Evolutionary conservation across 495 filamentous ascomycete genomes (phyloP).

Genomic region (Pyrenopolyporus hunteri): DNA sequence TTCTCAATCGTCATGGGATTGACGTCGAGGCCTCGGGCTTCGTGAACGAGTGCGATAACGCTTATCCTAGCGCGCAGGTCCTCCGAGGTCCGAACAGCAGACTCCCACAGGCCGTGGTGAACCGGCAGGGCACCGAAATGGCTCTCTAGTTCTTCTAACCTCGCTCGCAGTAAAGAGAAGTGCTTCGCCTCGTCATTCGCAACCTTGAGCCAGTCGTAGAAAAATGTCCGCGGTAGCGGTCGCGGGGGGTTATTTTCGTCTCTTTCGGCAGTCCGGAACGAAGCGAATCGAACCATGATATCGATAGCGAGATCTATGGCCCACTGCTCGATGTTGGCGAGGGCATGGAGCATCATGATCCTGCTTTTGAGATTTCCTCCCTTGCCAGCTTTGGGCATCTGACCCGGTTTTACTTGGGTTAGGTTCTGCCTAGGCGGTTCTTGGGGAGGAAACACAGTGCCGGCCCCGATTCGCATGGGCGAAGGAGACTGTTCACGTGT

Average conservation of each 20-base stretch:
- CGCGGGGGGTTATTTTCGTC: constrained; percentile 30
- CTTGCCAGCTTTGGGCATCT: constrained; percentile 52
- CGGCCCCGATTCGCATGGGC: constrained; percentile 55
- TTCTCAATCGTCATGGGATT: constrained; percentile 62
- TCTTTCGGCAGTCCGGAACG: constrained; percentile 46
- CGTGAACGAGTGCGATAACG: constrained; percentile 60
- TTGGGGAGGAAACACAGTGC: constrained; percentile 48
- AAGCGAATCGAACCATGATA: constrained; percentile 59
- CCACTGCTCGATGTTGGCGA: constrained; percentile 62
- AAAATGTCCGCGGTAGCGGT: constrained; percentile 55
- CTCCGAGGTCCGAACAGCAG: constrained; percentile 53
- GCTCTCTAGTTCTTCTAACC: constrained; percentile 58
- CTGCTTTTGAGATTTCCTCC: constrained; percentile 57
- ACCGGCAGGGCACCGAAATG: constrained; percentile 58
- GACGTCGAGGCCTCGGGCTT: constrained; percentile 59
- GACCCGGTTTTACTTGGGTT: constrained; percentile 48
- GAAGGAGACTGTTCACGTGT: constrained; percentile 47
- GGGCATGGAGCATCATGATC: constrained; percentile 58
- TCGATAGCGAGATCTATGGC: constrained; percentile 63
- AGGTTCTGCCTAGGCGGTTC: constrained; percentile 55
- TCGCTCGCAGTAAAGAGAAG: constrained; percentile 57
- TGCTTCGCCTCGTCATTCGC: constrained; percentile 62
- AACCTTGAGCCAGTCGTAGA: constrained; percentile 62
- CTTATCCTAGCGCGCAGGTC: constrained; percentile 59
- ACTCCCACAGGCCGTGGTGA: constrained; percentile 59